A percentile compares a stretch with the other conserved stretches of the same genome.
Evolutionary conservation across 768 basidiomycete species (phyloP).

Genomic region (Naganishia kalamii): DNA sequence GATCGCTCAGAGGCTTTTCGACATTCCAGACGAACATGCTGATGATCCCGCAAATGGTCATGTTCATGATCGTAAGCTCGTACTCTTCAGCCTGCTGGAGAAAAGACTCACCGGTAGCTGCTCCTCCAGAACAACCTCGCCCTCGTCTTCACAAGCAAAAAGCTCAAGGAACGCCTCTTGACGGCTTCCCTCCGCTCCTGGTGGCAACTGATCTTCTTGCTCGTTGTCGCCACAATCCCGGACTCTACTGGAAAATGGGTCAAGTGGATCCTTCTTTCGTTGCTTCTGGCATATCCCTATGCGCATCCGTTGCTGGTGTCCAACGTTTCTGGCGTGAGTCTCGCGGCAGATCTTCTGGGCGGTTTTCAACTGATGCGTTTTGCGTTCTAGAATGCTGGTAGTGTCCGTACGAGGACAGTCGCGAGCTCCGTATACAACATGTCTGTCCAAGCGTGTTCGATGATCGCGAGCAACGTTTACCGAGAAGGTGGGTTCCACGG

Average conservation of each 20-base stretch:
- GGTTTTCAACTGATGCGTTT: slow-evolving; percentile 43
- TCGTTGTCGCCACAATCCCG: slow-evolving; percentile 54
- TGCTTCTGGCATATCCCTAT: slow-evolving; percentile 55
- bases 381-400: slow-evolving; percentile 59
- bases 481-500: slow-evolving; percentile 30
- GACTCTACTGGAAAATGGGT: slow-evolving; percentile 30
- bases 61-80: slow-evolving; percentile 48
- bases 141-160: slow-evolving; percentile 55
- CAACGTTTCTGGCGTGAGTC: slow-evolving; percentile 24
- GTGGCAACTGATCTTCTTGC: slow-evolving; percentile 61
- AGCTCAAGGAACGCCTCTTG: slow-evolving; percentile 55
- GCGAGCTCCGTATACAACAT: slow-evolving; percentile 58
- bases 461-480: slow-evolving; percentile 53
- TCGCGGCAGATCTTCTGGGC: neutral
- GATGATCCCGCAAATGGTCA: slow-evolving; percentile 56
- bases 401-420: slow-evolving; percentile 55
- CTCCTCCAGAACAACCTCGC: slow-evolving; percentile 49
- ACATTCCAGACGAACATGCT: slow-evolving; percentile 63
- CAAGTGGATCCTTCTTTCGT: slow-evolving; percentile 27
- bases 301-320: slow-evolving; percentile 32
- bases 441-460: slow-evolving; percentile 54
- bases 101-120: neutral
- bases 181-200: slow-evolving; percentile 56
- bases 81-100: slow-evolving; percentile 49
- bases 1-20: slow-evolving; percentile 51